These are phyloP conservation scores for Fusarium sp. DNA, from an alignment of 2,329 filamentous ascomycete species.

Conservation along the genomic window DNA sequence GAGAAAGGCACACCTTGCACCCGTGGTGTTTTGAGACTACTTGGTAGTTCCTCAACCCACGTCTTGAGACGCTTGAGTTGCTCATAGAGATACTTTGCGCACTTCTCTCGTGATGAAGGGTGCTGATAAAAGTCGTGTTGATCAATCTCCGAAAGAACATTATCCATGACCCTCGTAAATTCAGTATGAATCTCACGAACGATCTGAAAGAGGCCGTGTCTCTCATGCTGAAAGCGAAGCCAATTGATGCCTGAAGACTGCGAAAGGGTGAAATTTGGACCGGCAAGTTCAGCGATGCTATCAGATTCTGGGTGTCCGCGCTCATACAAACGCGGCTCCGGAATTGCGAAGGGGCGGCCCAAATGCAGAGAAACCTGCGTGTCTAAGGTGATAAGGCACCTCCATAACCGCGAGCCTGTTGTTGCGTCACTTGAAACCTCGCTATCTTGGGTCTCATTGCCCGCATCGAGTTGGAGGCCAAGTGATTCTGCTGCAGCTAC, in stretches of 20 bases:
- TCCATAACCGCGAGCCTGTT: conserved; percentile 22
- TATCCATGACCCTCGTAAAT: conserved; percentile 24
- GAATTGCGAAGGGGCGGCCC: conserved; percentile 30
- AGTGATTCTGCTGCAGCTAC: conserved; percentile 29
- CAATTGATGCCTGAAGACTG: conserved; percentile 25
- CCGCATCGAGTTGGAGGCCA: conserved; percentile 21
- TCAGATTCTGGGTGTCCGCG: conserved; percentile 11
- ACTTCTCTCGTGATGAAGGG: conserved; percentile 38
- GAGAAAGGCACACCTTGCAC: conserved; percentile 49
- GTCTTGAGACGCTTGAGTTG: conserved; percentile 45
- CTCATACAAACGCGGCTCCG: neutral
- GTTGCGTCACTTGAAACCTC: neutral
- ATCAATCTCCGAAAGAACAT: conserved; percentile 18
- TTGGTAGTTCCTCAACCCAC: conserved; percentile 47
- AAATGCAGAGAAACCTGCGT: conserved; percentile 29
- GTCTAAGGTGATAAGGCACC: conserved; percentile 33
- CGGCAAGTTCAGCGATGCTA: conserved; percentile 6
- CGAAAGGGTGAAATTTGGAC: conserved; percentile 31
- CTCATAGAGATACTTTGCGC: conserved; percentile 38
- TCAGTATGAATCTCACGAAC: conserved; percentile 30
- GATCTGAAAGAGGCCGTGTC: conserved; percentile 22
- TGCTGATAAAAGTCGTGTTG: conserved; percentile 38
- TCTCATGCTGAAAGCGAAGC: conserved; percentile 35
- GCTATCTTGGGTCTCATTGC: neutral
- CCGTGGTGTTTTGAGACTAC: conserved; percentile 49